A percentile compares a stretch with the other conserved stretches of the same genome.
Evolutionary conservation across 352 stramenopile genomes (phyloP).

Genomic region (Phytophthora chlamydospora): DNA sequence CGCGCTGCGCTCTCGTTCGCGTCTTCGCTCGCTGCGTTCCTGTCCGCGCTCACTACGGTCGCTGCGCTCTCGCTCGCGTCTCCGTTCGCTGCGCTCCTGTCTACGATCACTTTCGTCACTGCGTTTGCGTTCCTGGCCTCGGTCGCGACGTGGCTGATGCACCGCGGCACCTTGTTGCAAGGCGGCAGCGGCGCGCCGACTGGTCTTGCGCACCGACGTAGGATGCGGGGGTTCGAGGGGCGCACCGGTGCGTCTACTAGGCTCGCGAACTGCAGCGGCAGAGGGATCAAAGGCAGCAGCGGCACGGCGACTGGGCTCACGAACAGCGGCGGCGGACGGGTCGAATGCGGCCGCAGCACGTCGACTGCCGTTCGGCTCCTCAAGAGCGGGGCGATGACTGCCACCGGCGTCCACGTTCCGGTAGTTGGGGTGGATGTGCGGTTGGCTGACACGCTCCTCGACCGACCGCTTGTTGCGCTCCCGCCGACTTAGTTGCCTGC

Average conservation of each 20-base stretch:
- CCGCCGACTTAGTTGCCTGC: conserved; percentile 10
- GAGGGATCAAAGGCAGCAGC: conserved; percentile 22
- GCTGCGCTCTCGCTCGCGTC: conserved; percentile 8
- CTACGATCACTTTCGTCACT: conserved; percentile 12
- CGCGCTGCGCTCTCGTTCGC: conserved; percentile 20
- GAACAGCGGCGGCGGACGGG: conserved; percentile 13
- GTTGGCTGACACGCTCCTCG: conserved; percentile 21
- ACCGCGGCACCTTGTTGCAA: conserved; percentile 10
- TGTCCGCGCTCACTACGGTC: neutral
- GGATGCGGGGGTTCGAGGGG: conserved; percentile 15
- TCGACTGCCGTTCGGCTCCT: conserved; percentile 12
- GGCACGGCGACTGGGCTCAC: conserved; percentile 20
- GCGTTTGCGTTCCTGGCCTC: conserved; percentile 5
- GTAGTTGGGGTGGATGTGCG: conserved; percentile 38
- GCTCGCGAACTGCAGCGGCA: conserved; percentile 6
- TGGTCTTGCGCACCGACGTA: conserved; percentile 15
- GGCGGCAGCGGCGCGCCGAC: conserved; percentile 22
- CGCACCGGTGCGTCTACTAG: conserved; percentile 19
- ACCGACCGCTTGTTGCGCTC: conserved; percentile 23
- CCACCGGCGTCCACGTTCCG: conserved; percentile 32
- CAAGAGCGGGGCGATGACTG: conserved; percentile 11
- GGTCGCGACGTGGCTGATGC: conserved; percentile 14
- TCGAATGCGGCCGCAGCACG: conserved; percentile 1
- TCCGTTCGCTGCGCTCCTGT: conserved; percentile 7
- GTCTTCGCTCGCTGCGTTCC: conserved; percentile 15